These are phyloP conservation scores for Toxicodendron radicans DNA, from an alignment of 345 rosid genomes.

Conservation along the genomic window DNA sequence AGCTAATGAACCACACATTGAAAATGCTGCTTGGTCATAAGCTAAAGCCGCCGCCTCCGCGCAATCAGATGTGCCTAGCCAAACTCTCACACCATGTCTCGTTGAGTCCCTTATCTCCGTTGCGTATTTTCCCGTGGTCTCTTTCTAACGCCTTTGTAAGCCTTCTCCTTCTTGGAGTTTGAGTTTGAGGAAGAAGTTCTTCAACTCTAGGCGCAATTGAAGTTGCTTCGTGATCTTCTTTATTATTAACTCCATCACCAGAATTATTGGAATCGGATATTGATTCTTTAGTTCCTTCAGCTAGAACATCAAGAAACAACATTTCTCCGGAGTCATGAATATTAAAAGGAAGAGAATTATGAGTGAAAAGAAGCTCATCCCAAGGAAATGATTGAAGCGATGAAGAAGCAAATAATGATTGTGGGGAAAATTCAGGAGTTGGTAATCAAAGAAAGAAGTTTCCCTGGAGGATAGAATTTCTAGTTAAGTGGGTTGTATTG, in stretches of 20 bases:
- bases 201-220: conserved; percentile 19
- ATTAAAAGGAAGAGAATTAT: conserved; percentile 35
- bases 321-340: conserved; percentile 45
- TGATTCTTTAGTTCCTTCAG: conserved; percentile 22
- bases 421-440: conserved; percentile 31
- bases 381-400: conserved; percentile 36
- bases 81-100: conserved; percentile 59
- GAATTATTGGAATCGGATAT: conserved; percentile 43
- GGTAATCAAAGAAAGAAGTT: conserved; percentile 24
- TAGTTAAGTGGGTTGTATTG: too few relatives aligned
- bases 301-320: conserved; percentile 38
- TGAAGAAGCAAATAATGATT: conserved; percentile 37
- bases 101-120: conserved; percentile 81
- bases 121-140: conserved; percentile 80
- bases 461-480: conserved; percentile 26
- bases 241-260: conserved; percentile 20
- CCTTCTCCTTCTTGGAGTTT: conserved; percentile 27
- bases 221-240: conserved; percentile 37
- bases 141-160: conserved; percentile 65
- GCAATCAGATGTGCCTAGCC: conserved; percentile 74
- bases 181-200: neutral
- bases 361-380: conserved; percentile 37
- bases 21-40: conserved; percentile 77
- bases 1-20: conserved; percentile 53
- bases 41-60: conserved; percentile 78